Conservation (phyloP, 768 basidiomycete species). For the Suillus luteus region DNA sequence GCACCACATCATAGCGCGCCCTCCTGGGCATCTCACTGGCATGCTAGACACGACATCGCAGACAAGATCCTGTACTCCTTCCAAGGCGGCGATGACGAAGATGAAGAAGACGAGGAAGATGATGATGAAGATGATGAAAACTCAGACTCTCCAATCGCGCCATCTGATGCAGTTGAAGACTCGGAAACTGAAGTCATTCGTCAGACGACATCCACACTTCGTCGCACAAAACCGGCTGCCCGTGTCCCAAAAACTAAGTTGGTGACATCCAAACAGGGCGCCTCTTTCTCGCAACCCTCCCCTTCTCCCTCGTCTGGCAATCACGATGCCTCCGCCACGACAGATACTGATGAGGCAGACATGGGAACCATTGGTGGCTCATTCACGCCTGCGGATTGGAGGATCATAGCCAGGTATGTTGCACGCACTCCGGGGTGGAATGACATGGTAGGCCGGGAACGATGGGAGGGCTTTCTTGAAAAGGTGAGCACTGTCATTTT, state of each 20-base stretch:
- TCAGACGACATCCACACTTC: constrained; percentile 17
- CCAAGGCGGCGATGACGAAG: constrained; percentile 43
- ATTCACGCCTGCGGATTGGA: constrained; percentile 64
- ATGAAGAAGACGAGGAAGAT: constrained; percentile 40
- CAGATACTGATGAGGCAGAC: constrained; percentile 33
- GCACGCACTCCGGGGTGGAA: constrained; percentile 51
- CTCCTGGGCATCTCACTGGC: constrained; percentile 74
- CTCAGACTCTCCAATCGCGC: constrained; percentile 14
- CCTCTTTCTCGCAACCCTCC: not conserved
- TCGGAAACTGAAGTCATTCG: constrained; percentile 27
- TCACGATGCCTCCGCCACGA: constrained; percentile 23
- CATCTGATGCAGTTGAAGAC: constrained; percentile 20
- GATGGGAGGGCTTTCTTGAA: constrained; percentile 57
- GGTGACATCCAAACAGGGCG: not conserved
- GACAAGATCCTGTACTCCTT: constrained; percentile 56
- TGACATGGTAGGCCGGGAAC: constrained; percentile 41
- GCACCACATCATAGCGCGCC: constrained; percentile 64
- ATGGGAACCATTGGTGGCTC: constrained; percentile 55
- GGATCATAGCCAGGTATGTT: constrained; percentile 61
- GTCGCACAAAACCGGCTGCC: not conserved
- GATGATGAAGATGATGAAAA: constrained; percentile 27
- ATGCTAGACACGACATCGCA: constrained; percentile 61
- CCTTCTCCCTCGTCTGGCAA: constrained; percentile 5
- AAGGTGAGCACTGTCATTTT: constrained; percentile 39
- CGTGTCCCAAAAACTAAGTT: not conserved